These are phyloP conservation scores for Acorus calamus DNA, from an alignment of 106 monocot species.

Conservation along the genomic window DNA sequence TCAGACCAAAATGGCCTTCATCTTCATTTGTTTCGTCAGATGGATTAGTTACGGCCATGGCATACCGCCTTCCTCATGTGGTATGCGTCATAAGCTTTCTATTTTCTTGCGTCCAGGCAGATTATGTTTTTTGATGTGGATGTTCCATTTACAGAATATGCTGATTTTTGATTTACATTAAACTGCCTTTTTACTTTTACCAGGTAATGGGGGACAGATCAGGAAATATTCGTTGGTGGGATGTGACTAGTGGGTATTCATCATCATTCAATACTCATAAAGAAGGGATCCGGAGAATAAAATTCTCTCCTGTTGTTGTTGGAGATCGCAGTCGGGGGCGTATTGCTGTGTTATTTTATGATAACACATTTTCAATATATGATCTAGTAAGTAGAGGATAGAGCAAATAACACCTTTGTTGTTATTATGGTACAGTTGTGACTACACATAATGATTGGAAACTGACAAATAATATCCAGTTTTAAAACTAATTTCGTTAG, in stretches of 20 bases:
- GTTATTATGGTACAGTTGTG: background rate
- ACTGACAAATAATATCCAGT: too few relatives aligned
- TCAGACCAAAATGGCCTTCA: conserved; percentile 94
- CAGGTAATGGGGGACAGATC: conserved; percentile 97
- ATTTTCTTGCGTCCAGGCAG: background rate
- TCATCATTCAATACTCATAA: conserved; percentile 94
- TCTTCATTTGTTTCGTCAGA: conserved; percentile 86
- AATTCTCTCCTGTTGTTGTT: conserved; percentile 93
- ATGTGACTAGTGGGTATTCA: conserved; percentile 85
- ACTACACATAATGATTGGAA: background rate
- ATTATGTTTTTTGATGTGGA: background rate
- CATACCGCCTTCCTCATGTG: conserved; percentile 96
- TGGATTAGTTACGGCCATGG: conserved; percentile 92
- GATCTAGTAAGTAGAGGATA: conserved; percentile 77
- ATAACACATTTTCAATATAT: conserved; percentile 95
- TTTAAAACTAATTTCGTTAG: too few relatives aligned
- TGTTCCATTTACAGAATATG: background rate
- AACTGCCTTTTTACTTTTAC: conserved; percentile 3
- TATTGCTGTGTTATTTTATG: conserved; percentile 92
- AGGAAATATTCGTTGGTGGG: conserved; percentile 99
- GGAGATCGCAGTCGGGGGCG: conserved; percentile 91
- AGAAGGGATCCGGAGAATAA: conserved; percentile 97
- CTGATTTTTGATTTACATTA: background rate
- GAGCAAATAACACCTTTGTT: background rate
- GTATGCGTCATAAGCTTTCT: conserved; percentile 36